A percentile compares a stretch with the other conserved stretches of the same genome.
phyloP scores from a whole-genome alignment of 2,329 filamentous ascomycete species.

The Cladosporium sp. region DNA sequence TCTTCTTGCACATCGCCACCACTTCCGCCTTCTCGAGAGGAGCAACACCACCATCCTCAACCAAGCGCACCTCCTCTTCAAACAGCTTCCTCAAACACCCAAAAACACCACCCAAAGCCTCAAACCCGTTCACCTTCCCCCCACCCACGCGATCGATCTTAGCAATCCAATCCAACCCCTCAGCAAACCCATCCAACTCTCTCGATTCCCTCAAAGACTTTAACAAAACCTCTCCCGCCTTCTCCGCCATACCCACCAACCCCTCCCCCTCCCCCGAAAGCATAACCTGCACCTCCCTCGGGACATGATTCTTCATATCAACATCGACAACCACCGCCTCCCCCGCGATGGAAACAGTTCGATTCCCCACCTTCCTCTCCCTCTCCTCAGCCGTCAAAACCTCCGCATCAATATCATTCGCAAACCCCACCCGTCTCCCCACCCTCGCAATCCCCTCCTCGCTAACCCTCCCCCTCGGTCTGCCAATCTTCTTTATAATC shows the following conservation, averaged over 20 bases:
- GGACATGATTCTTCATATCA: conserved; percentile 25
- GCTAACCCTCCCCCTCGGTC: conserved; percentile 66
- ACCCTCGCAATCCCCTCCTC: conserved; percentile 71
- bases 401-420: conserved; percentile 33
- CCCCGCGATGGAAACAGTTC: conserved; percentile 35
- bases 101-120: conserved; percentile 71
- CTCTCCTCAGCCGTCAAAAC: conserved; percentile 15
- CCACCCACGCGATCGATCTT: conserved; percentile 67
- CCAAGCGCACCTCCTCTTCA: conserved; percentile 53
- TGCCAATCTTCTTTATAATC: conserved; percentile 63
- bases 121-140: conserved; percentile 69
- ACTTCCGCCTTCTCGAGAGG: conserved; percentile 31
- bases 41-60: background rate
- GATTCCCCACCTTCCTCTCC: conserved; percentile 26
- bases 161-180: conserved; percentile 67
- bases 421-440: conserved; percentile 62
- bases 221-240: conserved; percentile 62
- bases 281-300: conserved; percentile 49
- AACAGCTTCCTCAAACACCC: conserved; percentile 66
- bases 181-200: conserved; percentile 63
- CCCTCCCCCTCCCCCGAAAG: conserved; percentile 54
- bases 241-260: conserved; percentile 57
- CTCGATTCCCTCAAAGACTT: conserved; percentile 59
- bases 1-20: conserved; percentile 64
- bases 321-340: conserved; percentile 33